Evolutionary conservation across 139 green algal genomes (phyloP).

Genomic region (Chlamydomonas sp.): DNA sequence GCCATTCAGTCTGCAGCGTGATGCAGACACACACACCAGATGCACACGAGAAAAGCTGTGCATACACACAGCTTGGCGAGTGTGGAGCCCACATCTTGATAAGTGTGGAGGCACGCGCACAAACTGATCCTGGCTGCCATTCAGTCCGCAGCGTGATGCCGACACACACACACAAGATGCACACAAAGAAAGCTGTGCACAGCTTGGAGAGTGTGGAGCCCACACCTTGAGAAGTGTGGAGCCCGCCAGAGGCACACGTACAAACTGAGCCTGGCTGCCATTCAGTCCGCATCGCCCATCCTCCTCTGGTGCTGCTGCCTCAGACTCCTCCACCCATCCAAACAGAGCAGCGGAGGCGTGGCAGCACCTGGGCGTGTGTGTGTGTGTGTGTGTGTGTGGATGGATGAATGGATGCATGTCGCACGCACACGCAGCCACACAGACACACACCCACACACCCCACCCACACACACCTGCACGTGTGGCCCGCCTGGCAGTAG

Average conservation of each 20-base stretch:
- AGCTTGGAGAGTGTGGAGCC: neutral
- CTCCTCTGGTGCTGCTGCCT: constrained; percentile 16
- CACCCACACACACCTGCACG: constrained; percentile 30
- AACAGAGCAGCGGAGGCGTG: constrained; percentile 36
- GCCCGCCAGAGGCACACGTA: constrained; percentile 51
- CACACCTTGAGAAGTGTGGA: constrained; percentile 46
- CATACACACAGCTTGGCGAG: neutral
- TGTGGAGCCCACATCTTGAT: no score
- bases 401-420: no score
- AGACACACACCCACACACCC: no score
- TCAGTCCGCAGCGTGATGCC: no score
- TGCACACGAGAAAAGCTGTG: constrained; percentile 15
- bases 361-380: constrained; percentile 24
- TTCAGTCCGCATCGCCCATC: constrained; percentile 37
- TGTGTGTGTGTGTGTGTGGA: no score
- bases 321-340: constrained; percentile 27
- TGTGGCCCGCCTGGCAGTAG: constrained; percentile 38
- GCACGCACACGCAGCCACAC: no score
- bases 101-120: no score
- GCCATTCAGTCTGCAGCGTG: no score
- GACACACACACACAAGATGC: no score
- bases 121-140: no score
- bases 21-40: no score
- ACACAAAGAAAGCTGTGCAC: constrained; percentile 15
- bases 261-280: constrained; percentile 56